Percentiles rank a stretch among this genome's conserved stretches.
Conservation (phyloP, 352 stramenopile species). For the Globisporangium emineosum region DNA sequence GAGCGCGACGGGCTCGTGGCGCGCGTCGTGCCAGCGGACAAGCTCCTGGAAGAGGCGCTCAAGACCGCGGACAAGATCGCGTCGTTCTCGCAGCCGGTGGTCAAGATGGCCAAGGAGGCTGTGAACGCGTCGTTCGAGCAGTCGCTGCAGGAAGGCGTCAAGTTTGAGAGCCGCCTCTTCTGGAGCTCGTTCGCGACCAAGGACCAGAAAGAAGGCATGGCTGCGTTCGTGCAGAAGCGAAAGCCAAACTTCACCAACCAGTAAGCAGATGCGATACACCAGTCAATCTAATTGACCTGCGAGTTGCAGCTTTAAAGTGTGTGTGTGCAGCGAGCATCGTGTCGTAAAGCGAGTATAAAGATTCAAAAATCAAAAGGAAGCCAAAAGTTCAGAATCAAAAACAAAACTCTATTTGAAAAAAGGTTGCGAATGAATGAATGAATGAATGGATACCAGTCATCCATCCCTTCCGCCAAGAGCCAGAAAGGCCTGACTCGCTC, state of each 20-base stretch:
- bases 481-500: background rate
- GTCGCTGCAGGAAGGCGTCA: constrained; percentile 92
- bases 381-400: background rate
- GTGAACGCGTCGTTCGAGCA: constrained; percentile 93
- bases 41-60: constrained; percentile 93
- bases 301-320: background rate
- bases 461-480: background rate
- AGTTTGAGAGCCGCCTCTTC: constrained; percentile 97
- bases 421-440: background rate
- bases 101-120: constrained; percentile 97
- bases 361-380: background rate
- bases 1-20: constrained; percentile 92
- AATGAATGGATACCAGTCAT: background rate
- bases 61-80: constrained; percentile 96
- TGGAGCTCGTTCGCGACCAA: constrained; percentile 97
- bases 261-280: constrained; percentile 46
- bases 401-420: constrained; percentile 1
- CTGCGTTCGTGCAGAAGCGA: constrained; percentile 97
- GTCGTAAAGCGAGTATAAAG: constrained; percentile 1
- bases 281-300: background rate
- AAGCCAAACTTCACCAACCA: constrained; percentile 94
- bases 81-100: constrained; percentile 92
- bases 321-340: constrained; percentile 3
- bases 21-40: constrained; percentile 89
- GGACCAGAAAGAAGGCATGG: constrained; percentile 95